phyloP scores from a whole-genome alignment of 1,284 basidiomycete genomes.

The Crocinoboletus sp. region DNA sequence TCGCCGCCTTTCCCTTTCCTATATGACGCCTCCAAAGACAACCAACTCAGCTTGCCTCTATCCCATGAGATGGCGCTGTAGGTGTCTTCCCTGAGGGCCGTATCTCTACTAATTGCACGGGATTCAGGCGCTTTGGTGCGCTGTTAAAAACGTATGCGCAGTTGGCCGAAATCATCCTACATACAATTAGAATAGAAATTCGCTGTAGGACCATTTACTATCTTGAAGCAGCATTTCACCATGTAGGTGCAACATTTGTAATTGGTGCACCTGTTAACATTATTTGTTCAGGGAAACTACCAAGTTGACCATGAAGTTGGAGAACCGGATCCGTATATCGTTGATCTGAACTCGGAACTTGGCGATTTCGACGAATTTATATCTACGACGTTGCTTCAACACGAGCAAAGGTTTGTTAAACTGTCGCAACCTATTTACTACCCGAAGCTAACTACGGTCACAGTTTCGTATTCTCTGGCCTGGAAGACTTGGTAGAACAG shows the following conservation, averaged over 20 bases:
- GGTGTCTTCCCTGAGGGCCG: conserved; percentile 30
- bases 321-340: conserved; percentile 89
- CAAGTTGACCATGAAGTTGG: conserved; percentile 74
- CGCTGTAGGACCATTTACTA: conserved; percentile 84
- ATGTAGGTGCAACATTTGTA: conserved; percentile 43
- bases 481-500: conserved; percentile 86
- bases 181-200: conserved; percentile 87
- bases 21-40: conserved; percentile 29
- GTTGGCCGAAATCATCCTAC: conserved; percentile 81
- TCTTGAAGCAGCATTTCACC: conserved; percentile 72
- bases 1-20: conserved; percentile 37
- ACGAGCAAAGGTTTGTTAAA: conserved; percentile 59
- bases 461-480: conserved; percentile 85
- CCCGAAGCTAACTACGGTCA: conserved; percentile 1
- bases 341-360: conserved; percentile 84
- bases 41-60: conserved; percentile 66
- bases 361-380: conserved; percentile 74
- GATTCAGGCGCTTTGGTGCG: conserved; percentile 79
- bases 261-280: conserved; percentile 1
- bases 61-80: conserved; percentile 86
- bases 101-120: conserved; percentile 4
- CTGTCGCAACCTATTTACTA: conserved; percentile 3
- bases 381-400: conserved; percentile 54
- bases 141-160: conserved; percentile 88
- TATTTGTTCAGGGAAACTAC: conserved; percentile 68